Evolutionary conservation across 257 asterid species (phyloP).

Genomic region (Lavandula angustifolia): DNA sequence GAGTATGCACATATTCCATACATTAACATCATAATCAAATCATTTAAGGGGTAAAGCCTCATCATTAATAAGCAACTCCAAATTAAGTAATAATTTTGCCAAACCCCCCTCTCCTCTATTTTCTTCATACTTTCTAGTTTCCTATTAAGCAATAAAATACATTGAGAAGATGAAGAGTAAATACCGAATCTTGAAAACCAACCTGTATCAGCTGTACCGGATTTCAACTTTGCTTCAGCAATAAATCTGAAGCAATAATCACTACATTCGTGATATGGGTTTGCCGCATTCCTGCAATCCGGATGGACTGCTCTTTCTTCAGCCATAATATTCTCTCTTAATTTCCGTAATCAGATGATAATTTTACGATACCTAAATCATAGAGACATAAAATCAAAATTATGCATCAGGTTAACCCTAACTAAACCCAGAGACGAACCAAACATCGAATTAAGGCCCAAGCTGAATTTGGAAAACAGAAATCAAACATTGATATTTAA

Average conservation of each 20-base stretch:
- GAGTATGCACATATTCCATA: no score
- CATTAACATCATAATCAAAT: no score
- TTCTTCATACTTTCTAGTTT: no score
- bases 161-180: neutral
- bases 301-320: slow-evolving; percentile 67
- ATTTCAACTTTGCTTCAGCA: slow-evolving; percentile 52
- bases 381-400: neutral
- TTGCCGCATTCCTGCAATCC: slow-evolving; percentile 64
- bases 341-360: neutral
- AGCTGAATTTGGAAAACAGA: neutral
- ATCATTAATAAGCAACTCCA: neutral
- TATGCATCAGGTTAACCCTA: slow-evolving; percentile 17
- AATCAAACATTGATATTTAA: neutral
- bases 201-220: slow-evolving; percentile 42
- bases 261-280: slow-evolving; percentile 68
- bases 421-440: neutral
- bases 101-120: no score
- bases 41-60: no score
- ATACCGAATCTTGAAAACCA: neutral
- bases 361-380: slow-evolving; percentile 7
- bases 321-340: slow-evolving; percentile 27
- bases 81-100: neutral
- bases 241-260: slow-evolving; percentile 65
- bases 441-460: neutral
- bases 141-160: neutral